Evolutionary conservation across 2,329 filamentous ascomycete species (phyloP).

Genomic region (Xylariaceae sp.): DNA sequence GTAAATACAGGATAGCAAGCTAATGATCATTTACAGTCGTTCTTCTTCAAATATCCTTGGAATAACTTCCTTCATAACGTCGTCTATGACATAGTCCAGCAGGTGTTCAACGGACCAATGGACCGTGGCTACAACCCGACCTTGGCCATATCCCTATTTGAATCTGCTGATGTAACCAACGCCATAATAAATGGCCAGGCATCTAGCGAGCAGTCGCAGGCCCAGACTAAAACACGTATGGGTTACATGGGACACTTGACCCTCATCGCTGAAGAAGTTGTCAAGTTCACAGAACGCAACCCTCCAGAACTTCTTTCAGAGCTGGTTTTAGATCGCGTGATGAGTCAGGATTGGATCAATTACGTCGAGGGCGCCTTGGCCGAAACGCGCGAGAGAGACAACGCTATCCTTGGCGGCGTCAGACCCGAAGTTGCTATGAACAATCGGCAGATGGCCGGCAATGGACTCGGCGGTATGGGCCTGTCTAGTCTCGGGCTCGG

Average conservation of each 20-base stretch:
- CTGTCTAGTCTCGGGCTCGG: slow-evolving; percentile 49
- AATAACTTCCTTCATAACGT: slow-evolving; percentile 99
- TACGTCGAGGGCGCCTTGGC: slow-evolving; percentile 93
- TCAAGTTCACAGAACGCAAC: slow-evolving; percentile 96
- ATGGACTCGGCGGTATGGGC: slow-evolving; percentile 52
- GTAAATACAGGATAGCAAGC: slow-evolving; percentile 3
- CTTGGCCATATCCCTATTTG: slow-evolving; percentile 89
- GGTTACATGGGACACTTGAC: slow-evolving; percentile 98
- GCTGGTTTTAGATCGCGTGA: slow-evolving; percentile 82
- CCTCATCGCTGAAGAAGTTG: slow-evolving; percentile 95
- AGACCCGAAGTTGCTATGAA: slow-evolving; percentile 87
- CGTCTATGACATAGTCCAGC: slow-evolving; percentile 97
- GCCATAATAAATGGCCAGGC: slow-evolving; percentile 90
- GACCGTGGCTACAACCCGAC: slow-evolving; percentile 91
- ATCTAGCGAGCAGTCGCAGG: slow-evolving; percentile 83
- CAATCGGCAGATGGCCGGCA: slow-evolving; percentile 64
- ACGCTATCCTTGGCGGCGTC: slow-evolving; percentile 95
- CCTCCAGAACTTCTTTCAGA: slow-evolving; percentile 85
- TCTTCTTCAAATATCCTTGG: slow-evolving; percentile 99
- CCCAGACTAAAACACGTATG: slow-evolving; percentile 82
- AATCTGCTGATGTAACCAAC: slow-evolving; percentile 84
- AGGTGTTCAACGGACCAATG: slow-evolving; percentile 98
- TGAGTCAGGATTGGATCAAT: slow-evolving; percentile 87
- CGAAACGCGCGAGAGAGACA: slow-evolving; percentile 93
- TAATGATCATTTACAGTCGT: slow-evolving; percentile 63